Evolutionary conservation across 495 filamentous ascomycete species (phyloP).

Genomic region (Penicillium waksmanii): DNA sequence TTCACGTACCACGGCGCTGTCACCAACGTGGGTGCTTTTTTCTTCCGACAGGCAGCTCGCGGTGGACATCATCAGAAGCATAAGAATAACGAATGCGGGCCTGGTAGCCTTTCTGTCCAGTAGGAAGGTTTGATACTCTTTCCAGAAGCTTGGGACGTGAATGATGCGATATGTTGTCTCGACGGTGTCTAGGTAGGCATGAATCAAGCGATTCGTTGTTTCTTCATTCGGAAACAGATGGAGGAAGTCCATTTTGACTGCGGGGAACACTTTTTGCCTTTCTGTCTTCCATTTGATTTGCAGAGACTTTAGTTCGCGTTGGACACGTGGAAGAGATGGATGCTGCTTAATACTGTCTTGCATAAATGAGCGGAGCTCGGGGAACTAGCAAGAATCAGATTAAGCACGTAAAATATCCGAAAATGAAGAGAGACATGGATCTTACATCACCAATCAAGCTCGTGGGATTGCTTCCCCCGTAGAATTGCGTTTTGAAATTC

Average conservation of each 20-base stretch:
- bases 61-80: conserved; percentile 41
- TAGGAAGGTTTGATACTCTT: conserved; percentile 51
- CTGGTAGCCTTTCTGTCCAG: conserved; percentile 31
- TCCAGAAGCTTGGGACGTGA: conserved; percentile 52
- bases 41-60: conserved; percentile 38
- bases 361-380: conserved; percentile 43
- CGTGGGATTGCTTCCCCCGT: conserved; percentile 43
- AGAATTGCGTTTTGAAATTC: conserved; percentile 47
- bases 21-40: conserved; percentile 44
- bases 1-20: conserved; percentile 40
- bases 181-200: conserved; percentile 50
- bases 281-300: conserved; percentile 34
- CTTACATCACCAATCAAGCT: conserved; percentile 43
- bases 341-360: conserved; percentile 40
- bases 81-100: conserved; percentile 32
- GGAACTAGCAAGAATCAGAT: conserved; percentile 35
- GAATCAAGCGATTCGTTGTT: conserved; percentile 45
- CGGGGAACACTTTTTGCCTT: conserved; percentile 18
- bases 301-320: conserved; percentile 35
- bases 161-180: conserved; percentile 55
- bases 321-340: conserved; percentile 29
- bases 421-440: neutral
- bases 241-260: conserved; percentile 24
- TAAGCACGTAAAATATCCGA: neutral
- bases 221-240: conserved; percentile 40